Evolutionary conservation across 2,329 filamentous ascomycete genomes (phyloP), one percentile per base, ranked within the genome.

Genomic region (Aspergillus tanneri): DNA sequence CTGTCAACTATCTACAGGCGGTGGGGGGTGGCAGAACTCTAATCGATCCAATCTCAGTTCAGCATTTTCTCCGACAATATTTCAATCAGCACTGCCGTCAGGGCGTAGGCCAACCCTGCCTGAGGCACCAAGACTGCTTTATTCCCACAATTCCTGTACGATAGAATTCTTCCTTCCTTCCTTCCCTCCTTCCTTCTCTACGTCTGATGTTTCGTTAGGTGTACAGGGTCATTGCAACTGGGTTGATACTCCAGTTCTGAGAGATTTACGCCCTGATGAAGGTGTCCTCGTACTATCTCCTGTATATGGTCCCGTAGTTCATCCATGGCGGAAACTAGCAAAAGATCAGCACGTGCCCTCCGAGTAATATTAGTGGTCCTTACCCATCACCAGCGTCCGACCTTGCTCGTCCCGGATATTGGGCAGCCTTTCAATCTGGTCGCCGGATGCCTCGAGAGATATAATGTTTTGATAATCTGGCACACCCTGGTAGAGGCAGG

Each of bases 201-300:
- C 16, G 19, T n/a, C 37, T 22, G 21, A 40, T 4, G 24, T 25
- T n/a, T 38, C 19, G 43, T 37, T 36, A 38, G 11, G 38, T n/a
- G n/a, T n/a, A n/a, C n/a, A n/a, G n/a, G n/a, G n/a, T n/a, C n/a
- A n/a, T n/a, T n/a, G n/a, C n/a, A n/a, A n/a, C n/a, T 44, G 32
- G 57, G 55, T 40, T 60, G 52, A 43, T 57, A 60, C 49, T 60
- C 54, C 22, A 56, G n/a, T 30, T 58, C 50, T 38, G 43, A 51
- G 39, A 60, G 49, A 43, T 51, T 47, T 43, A 60, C 47, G 14
- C 51, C 47, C 30, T 57, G 21, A 22, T 57, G 46, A 21, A 57
- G 45, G 41, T 54, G 46, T 21, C 39, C 47, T 52, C 47, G 53
- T 44, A 54, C 47, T 8, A 44, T 44, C 19, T 53, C 32, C 38